Evolutionary conservation across 352 stramenopile species (phyloP), one percentile per base, ranked within the genome.

Genomic region (Globisporangium splendens): DNA sequence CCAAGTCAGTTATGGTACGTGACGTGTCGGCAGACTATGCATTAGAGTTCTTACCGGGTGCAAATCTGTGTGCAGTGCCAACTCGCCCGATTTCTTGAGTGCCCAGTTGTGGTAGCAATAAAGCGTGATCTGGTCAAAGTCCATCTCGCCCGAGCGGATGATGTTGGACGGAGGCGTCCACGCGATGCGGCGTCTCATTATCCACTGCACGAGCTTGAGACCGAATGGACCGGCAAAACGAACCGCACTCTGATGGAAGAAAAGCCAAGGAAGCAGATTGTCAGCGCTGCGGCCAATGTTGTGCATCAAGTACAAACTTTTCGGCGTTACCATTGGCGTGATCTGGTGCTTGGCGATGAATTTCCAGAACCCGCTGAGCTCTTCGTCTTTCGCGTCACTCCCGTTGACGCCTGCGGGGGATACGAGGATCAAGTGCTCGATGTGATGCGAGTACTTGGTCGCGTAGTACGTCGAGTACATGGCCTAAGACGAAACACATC

Each of bases 21-120:
- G 28, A 10, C 28, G 28, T 35, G 28, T 35, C 28, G 3, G 7
- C 28, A 35, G 7, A 35, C 28, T 21, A 11, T 39, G 21, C 17
- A 22, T 12, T 46, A 35, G 17, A n/a, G 57, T 47, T 22, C 14
- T 48, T 70, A 87, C 77, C 42, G 82, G 82, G 17, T 86, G 77
- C 33, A 93, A 61, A 46, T 91, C 77, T 12, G 81, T 93, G 70
- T 91, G 87, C 54, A 93, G 71, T 0, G 79, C 81, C 24, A 86
- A 75, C 33, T 93, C 83, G 22, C 81, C 79, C 0, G 83, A 93
- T 14, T 77, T 65, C 47, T 86, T 75, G 8, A 90, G 63, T 8
- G 77, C 83, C 81, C 81, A 93, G 52, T 93, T 93, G 66, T 93
- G 79, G 64, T 93, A 93, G 54, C 70, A 86, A 70, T 91, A 93